Evolutionary conservation across 2,329 filamentous ascomycete species (phyloP), one percentile per base, ranked within the genome.

Genomic region (Aspergillus hiratsukae): DNA sequence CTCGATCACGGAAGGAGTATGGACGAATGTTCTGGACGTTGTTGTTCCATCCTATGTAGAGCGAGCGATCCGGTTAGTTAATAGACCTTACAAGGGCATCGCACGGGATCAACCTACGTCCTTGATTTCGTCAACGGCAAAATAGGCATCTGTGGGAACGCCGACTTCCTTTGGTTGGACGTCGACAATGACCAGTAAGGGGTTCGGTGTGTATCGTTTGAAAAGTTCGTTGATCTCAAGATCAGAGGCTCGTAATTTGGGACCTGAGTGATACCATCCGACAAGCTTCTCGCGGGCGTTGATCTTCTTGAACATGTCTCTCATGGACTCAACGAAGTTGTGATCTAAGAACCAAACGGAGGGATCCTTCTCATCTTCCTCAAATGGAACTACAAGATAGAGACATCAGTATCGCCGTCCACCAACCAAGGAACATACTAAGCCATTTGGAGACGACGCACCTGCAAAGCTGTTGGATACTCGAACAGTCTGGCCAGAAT

Each of bases 221-320:
- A 99, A 97, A 58, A 99, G 85, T 79, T 99, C 94, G 78, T 99
- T 99, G 87, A 99, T 96, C 80, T 97, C 90, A 65, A 99, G 80
- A 81, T 99, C 94, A 48, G 94, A 97, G 55, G 92, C 93, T 72
- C 94, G 87, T 70, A 99, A 83, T 82, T 97, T 99, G 41, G 94
- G 94, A 45, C 94, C 94, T 21, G 94, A 96, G 78, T 99, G 94
- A 77, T 99, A 99, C 94, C 94, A 99, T 71, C 94, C 94, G 83
- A 99, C 95, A 75, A 99, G 84, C 86, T 97, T 97, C 81, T 99
- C 94, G 62, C 90, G 83, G 59, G 94, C 94, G 80, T 99, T 99
- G 82, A 99, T 92, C 80, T 97, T 97, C 83, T 99, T 99, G 84
- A 99, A 99, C 94, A 99, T 99, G 77, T 97, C 94, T 79, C 94